Evolutionary conservation across 2,329 filamentous ascomycete species (phyloP), one percentile per base, ranked within the genome.

Genomic region (Aspergillus fijiensis): DNA sequence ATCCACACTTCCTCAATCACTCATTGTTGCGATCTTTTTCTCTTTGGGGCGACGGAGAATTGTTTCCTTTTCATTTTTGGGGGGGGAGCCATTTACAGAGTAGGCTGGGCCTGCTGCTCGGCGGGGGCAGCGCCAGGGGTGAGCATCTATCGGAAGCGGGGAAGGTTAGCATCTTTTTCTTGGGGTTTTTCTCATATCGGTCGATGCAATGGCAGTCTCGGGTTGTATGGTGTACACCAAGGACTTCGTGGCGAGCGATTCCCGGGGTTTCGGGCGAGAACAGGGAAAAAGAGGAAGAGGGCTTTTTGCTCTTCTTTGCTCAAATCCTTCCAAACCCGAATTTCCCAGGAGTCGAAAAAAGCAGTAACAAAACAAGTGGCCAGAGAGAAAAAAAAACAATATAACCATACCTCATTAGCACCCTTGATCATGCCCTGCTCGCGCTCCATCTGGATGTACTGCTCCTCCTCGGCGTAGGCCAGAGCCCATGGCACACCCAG

Each of bases 371-470:
- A 3, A 4, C 23, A 23, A 23, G 2, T 23, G 23, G 23, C 23
- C 2, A 23, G 23, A 23, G 23, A 23, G 21, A 29, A 23, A 16
- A 50, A n/a, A 16, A 21, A 31, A 51, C 5, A 9, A 35, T 12
- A 45, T 25, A 25, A 19, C 78, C 81, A 70, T 71, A 89, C 86
- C 82, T 96, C 91, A 74, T 90, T 89, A 65, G 92, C 92, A 72
- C 90, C 87, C 85, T 96, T 91, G 77, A 95, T 90, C 91, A 96
- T 95, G 78, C 90, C 88, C 86, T 93, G 92, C 82, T 97, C 94
- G 78, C 92, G 88, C 87, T 99, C 95, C 92, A 97, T 96, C 82
- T 96, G 94, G 66, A 94, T 84, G 76, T 96, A 87, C 82, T 96
- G 91, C 84, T 97, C 92, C 83, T 99, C 95, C 83, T 99, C 95